A percentile compares a stretch with the other conserved stretches of the same genome.
These are phyloP conservation scores for Pyricularia pennisetigena DNA, from an alignment of 2,329 filamentous ascomycete genomes.

Conservation along the genomic window DNA sequence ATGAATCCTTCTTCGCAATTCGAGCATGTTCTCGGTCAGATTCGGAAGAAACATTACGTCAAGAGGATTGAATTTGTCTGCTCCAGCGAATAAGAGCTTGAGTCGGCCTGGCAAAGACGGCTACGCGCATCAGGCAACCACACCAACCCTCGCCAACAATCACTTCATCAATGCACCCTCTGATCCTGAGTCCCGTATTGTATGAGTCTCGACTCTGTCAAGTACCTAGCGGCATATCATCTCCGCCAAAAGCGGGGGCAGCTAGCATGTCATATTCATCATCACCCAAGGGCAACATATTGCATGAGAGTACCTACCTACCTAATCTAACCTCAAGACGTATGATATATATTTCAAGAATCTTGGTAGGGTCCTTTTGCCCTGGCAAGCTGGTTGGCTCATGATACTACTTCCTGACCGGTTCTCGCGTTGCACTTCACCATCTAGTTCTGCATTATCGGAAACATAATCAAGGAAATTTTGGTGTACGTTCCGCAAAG, in stretches of 20 bases:
- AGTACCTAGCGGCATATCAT: no score
- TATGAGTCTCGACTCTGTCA: background rate
- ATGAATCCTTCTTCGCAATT: background rate
- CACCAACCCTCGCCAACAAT: background rate
- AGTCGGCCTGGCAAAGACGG: background rate
- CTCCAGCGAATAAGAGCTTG: background rate
- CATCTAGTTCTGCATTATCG: background rate
- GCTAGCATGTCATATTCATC: background rate
- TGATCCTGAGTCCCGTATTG: background rate
- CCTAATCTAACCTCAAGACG: background rate
- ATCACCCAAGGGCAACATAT: background rate
- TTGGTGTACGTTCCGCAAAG: background rate
- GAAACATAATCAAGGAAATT: background rate
- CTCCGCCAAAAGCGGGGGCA: background rate
- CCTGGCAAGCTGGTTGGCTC: background rate
- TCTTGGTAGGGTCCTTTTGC: background rate
- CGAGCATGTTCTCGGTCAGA: background rate
- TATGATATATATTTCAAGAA: background rate
- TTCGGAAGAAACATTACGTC: background rate
- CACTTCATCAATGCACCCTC: background rate
- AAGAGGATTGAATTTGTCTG: background rate
- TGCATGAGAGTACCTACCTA: background rate
- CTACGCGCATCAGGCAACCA: background rate
- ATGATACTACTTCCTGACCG: background rate
- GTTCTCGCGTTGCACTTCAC: background rate